Evolutionary conservation across 2,329 filamentous ascomycete species (phyloP).

Genomic region (Chalaropsis ovoidea): DNA sequence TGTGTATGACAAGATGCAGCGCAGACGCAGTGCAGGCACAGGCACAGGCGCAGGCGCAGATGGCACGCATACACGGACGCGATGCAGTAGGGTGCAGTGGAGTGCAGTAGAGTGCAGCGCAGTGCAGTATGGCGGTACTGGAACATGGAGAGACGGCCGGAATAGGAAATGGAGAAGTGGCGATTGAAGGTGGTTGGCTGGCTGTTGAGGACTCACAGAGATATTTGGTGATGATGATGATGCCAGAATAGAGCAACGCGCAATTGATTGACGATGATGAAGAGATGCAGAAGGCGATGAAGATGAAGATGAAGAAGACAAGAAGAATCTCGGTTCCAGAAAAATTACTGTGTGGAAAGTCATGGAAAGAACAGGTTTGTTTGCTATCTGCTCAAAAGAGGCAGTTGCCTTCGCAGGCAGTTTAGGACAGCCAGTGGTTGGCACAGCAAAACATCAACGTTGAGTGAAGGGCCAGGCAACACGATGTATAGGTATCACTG

Average conservation of each 20-base stretch:
- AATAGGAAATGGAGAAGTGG: background rate
- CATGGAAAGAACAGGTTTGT: background rate
- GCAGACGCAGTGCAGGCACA: background rate
- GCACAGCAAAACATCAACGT: background rate
- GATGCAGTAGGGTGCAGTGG: background rate
- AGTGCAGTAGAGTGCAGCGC: background rate
- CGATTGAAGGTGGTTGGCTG: too few species aligned
- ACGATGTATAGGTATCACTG: background rate
- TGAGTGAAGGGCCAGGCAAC: background rate
- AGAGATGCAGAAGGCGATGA: background rate
- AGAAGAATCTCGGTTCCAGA: background rate
- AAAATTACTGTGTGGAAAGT: background rate
- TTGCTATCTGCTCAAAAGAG: slow-evolving; percentile 6
- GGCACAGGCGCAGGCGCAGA: too few species aligned
- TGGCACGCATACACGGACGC: background rate
- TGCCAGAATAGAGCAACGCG: background rate
- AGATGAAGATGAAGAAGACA: background rate
- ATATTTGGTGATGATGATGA: background rate
- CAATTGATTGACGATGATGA: background rate
- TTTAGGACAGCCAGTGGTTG: background rate
- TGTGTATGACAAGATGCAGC: slow-evolving; percentile 8
- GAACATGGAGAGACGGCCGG: background rate
- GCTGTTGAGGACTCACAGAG: background rate
- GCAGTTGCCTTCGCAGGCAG: slow-evolving; percentile 7
- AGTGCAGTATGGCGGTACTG: background rate